These are phyloP conservation scores for Leptographium wingfieldii DNA, from an alignment of 2,329 filamentous ascomycete species.

Conservation along the genomic window DNA sequence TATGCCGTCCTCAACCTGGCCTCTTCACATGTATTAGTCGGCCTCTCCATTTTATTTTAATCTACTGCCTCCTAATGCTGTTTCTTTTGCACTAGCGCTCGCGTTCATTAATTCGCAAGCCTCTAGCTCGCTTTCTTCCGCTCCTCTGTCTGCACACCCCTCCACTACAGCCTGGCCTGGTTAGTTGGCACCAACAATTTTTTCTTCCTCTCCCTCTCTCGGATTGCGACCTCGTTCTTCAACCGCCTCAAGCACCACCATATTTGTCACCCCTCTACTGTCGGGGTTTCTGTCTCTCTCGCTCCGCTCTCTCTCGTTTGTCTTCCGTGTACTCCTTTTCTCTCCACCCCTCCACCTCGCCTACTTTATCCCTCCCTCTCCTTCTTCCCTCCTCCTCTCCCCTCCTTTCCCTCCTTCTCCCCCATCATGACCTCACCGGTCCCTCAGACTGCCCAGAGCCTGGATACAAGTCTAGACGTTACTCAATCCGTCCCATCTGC, in stretches of 20 bases:
- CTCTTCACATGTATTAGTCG: not conserved
- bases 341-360: not conserved
- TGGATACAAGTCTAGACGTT: conserved; percentile 21
- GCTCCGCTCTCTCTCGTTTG: not conserved
- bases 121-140: not conserved
- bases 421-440: conserved; percentile 23
- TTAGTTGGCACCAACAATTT: conserved; percentile 5
- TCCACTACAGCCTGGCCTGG: conserved; percentile 2
- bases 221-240: conserved; percentile 10
- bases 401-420: conserved; percentile 17
- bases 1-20: not conserved
- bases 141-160: not conserved
- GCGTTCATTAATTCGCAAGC: not conserved
- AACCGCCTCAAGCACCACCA: not conserved
- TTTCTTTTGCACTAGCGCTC: not conserved
- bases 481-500: conserved; percentile 13
- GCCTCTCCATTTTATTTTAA: not conserved
- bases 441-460: conserved; percentile 11
- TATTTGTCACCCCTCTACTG: conserved; percentile 4
- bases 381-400: conserved; percentile 14
- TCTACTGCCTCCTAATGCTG: not conserved
- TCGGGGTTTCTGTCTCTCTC: conserved; percentile 1
- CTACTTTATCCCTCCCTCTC: conserved; percentile 9
- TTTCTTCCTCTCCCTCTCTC: conserved; percentile 5
- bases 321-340: not conserved